These are phyloP conservation scores for Metschnikowia arizonensis DNA, from an alignment of 805 yeast species.

Conservation along the genomic window DNA sequence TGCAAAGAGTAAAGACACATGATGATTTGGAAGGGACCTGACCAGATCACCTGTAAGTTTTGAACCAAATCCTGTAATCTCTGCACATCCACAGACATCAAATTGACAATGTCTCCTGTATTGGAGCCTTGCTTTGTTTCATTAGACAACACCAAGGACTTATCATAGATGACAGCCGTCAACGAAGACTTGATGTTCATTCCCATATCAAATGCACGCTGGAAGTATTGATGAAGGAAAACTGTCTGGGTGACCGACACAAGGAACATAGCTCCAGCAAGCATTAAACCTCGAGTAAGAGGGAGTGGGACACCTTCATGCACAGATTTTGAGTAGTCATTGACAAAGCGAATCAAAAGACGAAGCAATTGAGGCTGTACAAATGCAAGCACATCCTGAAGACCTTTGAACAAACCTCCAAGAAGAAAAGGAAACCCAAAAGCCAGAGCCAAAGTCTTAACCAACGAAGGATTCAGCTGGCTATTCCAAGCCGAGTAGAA, in stretches of 20 bases:
- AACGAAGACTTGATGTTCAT: slow-evolving; percentile 70
- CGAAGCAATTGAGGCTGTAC: slow-evolving; percentile 21
- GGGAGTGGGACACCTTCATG: slow-evolving; percentile 49
- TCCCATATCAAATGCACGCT: slow-evolving; percentile 69
- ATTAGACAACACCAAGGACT: slow-evolving; percentile 63
- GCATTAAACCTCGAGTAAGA: slow-evolving; percentile 68
- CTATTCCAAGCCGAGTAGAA: slow-evolving; percentile 60
- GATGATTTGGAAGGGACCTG: slow-evolving; percentile 85
- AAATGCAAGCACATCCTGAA: slow-evolving; percentile 70
- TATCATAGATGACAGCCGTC: slow-evolving; percentile 63
- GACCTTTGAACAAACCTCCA: slow-evolving; percentile 68
- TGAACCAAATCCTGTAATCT: slow-evolving; percentile 80
- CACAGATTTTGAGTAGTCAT: slow-evolving; percentile 36
- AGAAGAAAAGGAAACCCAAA: slow-evolving; percentile 69
- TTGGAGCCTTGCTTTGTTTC: slow-evolving; percentile 68
- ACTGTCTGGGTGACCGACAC: slow-evolving; percentile 77
- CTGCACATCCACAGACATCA: slow-evolving; percentile 92
- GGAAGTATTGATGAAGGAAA: slow-evolving; percentile 73
- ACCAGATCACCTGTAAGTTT: slow-evolving; percentile 78
- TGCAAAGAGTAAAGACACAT: slow-evolving; percentile 73
- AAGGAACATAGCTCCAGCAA: slow-evolving; percentile 69
- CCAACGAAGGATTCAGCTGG: slow-evolving; percentile 53
- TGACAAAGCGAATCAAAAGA: slow-evolving; percentile 35
- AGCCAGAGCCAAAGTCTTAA: slow-evolving; percentile 58
- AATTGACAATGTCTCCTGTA: slow-evolving; percentile 90